Evolutionary conservation across 495 filamentous ascomycete species (phyloP), one percentile per base, ranked within the genome.

Genomic region (Chaetomidium leptoderma): DNA sequence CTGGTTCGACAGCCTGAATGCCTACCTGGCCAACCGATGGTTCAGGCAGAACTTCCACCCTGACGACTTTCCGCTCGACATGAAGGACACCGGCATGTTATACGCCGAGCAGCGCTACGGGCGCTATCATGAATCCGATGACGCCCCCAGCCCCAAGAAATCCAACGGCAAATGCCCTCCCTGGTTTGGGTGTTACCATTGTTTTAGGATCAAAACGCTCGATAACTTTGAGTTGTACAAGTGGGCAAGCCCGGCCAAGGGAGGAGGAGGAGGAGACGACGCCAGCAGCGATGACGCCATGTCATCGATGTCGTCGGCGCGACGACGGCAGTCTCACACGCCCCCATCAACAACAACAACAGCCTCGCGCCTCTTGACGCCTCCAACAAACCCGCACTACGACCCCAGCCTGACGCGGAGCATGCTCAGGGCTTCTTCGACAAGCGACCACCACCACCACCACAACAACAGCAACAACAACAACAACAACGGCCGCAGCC

Each of bases 151-250:
- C 8, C 5, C 56, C 37, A 51, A 16, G 29, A 54, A 21, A 30
- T 24, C 8, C 19, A 27, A 42, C 40, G 50, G 21, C 45, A 58
- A 40, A 29, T 33, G 6, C 44, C 60, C 5, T n/a, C 23, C 17
- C 45, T 44, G 44, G n/a, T 62, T 67, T 16, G 66, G 39, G 3
- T 71, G 68, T 42, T 71, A 69, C n/a, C 63, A 67, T 53, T 71
- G 68, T 50, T 68, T 56, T 32, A 45, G 24, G 10, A 45, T 69
- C 29, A 60, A 57, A 26, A 29, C 24, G 1, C 62, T 58, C 7
- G 46, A 65, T 8, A n/a, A 58, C 39, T 71, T 71, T 53, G 66
- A 71, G 35, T 43, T 60, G 0, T 62, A 63, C 33, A 58, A 59
- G 10, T 63, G 57, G 53, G 54, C 59, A 54, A 61, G 45, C 19